These are phyloP conservation scores for Pyrrhoderma lamaoense DNA, from an alignment of 1,284 basidiomycete genomes.

Conservation along the genomic window DNA sequence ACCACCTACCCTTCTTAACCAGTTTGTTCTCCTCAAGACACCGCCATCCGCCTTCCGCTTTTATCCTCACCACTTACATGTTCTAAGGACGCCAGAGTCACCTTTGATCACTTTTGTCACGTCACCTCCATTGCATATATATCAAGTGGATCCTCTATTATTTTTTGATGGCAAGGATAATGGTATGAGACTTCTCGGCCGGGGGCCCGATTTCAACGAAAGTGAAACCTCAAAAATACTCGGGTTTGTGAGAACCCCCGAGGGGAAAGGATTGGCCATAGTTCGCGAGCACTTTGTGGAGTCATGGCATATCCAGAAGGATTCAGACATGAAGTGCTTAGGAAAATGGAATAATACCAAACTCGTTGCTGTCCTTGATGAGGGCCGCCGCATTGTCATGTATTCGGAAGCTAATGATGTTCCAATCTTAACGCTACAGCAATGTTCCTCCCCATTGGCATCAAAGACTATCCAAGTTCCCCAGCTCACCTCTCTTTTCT, in stretches of 20 bases:
- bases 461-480: constrained; percentile 38
- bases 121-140: constrained; percentile 51
- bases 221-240: constrained; percentile 47
- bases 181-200: constrained; percentile 39
- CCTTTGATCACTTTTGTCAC: constrained; percentile 48
- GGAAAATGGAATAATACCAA: constrained; percentile 49
- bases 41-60: constrained; percentile 40
- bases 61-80: constrained; percentile 43
- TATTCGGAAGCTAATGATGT: constrained; percentile 1
- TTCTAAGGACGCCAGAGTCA: constrained; percentile 41
- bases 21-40: constrained; percentile 64
- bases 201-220: constrained; percentile 32
- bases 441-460: background rate
- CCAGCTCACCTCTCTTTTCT: constrained; percentile 50
- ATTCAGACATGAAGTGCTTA: constrained; percentile 37
- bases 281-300: constrained; percentile 53
- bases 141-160: constrained; percentile 43
- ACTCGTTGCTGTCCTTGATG: constrained; percentile 57
- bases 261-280: constrained; percentile 64
- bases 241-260: constrained; percentile 65
- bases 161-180: constrained; percentile 55
- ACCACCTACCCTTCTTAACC: constrained; percentile 78
- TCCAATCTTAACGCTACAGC: constrained; percentile 7
- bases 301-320: constrained; percentile 47
- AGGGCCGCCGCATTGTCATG: constrained; percentile 33